Percentiles rank a stretch among this genome's conserved stretches.
Evolutionary conservation across 2,329 filamentous ascomycete genomes (phyloP).

Genomic region (Cytospora leucostoma): DNA sequence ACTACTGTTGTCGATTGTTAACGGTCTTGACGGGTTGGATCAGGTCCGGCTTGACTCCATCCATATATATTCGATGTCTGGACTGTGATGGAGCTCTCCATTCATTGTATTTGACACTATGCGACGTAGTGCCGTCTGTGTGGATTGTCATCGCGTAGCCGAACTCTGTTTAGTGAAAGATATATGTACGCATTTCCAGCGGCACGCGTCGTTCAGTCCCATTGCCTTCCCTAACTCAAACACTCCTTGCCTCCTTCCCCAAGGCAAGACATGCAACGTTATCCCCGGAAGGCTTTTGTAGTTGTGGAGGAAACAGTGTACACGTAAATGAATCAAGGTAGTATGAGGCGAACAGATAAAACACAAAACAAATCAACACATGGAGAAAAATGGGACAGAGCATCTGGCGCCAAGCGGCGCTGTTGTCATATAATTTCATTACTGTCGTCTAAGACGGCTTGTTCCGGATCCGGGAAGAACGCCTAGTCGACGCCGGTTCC

Average conservation of each 20-base stretch:
- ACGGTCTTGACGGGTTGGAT: neutral
- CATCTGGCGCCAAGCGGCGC: slow-evolving; percentile 21
- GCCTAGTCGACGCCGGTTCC: slow-evolving; percentile 11
- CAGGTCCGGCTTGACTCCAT: neutral
- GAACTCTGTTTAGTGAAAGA: neutral
- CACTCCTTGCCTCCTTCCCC: neutral
- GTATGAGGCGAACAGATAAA: neutral
- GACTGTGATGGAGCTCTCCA: neutral
- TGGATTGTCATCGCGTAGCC: neutral
- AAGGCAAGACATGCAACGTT: neutral
- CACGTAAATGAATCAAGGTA: neutral
- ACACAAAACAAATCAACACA: neutral
- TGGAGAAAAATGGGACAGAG: neutral
- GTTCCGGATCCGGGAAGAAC: slow-evolving; percentile 9
- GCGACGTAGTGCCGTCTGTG: neutral
- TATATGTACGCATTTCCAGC: neutral
- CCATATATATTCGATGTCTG: neutral
- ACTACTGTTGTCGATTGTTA: neutral
- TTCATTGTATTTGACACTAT: neutral
- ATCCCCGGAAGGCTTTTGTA: neutral
- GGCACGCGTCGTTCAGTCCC: too few species aligned
- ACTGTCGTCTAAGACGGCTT: slow-evolving; percentile 2
- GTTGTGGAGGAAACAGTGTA: neutral
- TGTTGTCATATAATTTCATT: slow-evolving; percentile 16
- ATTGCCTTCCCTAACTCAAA: neutral